Conservation (phyloP, 2,329 filamentous ascomycete species). For the Bipolaris victoriae region DNA sequence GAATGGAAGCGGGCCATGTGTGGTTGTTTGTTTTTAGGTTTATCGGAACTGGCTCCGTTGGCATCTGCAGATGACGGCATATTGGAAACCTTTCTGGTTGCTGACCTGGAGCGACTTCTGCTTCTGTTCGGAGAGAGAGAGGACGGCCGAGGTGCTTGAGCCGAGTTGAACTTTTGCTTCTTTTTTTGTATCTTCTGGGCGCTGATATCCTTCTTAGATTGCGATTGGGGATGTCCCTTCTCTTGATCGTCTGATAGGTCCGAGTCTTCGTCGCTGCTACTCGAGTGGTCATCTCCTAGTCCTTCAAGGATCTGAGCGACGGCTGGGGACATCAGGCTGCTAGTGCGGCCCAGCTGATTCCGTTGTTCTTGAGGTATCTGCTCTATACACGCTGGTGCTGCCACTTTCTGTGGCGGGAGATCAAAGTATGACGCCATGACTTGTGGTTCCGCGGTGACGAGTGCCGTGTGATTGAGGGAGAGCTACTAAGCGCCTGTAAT, state of each 20-base stretch:
- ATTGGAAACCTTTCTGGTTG: constrained; percentile 15
- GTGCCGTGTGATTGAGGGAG: not conserved
- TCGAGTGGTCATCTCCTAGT: constrained; percentile 33
- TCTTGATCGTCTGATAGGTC: constrained; percentile 22
- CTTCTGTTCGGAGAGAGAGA: constrained; percentile 23
- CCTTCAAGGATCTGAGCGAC: constrained; percentile 40
- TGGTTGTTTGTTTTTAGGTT: constrained; percentile 28
- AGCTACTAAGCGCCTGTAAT: not conserved
- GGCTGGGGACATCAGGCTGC: constrained; percentile 37
- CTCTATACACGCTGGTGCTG: constrained; percentile 19
- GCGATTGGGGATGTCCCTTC: not conserved
- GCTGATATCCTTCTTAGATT: constrained; percentile 16
- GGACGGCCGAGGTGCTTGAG: constrained; percentile 14
- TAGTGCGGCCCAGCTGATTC: constrained; percentile 24
- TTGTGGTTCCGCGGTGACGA: not conserved
- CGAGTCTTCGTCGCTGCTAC: constrained; percentile 29
- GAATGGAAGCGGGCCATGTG: constrained; percentile 45
- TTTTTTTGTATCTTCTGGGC: constrained; percentile 16
- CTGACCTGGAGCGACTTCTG: constrained; percentile 20
- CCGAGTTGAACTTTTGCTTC: constrained; percentile 3
- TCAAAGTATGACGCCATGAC: constrained; percentile 48
- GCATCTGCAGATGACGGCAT: constrained; percentile 11
- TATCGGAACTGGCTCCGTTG: constrained; percentile 16
- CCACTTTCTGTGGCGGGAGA: constrained; percentile 27
- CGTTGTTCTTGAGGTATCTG: constrained; percentile 22